Base-by-base conservation (phyloP, 2,329 filamentous ascomycete genomes). In the Neophaeococcomyces aloes region DNA sequence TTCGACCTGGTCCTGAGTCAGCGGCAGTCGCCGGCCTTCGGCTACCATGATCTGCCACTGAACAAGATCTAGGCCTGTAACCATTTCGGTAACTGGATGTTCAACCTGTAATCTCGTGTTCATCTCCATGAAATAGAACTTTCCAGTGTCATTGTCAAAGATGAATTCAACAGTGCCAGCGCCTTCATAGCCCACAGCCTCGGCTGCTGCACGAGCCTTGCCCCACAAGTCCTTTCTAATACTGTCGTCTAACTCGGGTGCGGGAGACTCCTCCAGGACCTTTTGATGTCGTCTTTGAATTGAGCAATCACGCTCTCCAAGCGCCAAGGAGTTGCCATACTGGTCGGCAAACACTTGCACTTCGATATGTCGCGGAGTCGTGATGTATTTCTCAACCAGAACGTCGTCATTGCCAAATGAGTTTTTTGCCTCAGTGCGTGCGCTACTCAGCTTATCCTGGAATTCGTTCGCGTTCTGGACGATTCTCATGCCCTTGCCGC, bases 1-100 rank as follows among this genome's bases (percentile, higher is more conserved):
- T 53, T 82, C 75, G 19, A 85, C 74, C 47, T 82, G 67, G 37
- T 72, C 69, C 56, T 85, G 81, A 0, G 73, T 78, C 13, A 84
- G 63, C 1, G 81, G 81, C 4, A 85, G 67, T 39, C 67, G 69
- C n/a, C 75, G 75, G 14, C 81, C 81, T 56, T 81, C 77, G 36
- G 89, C 85, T 33, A 96, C 83, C 56, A 83, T 69, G 58, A 98
- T 86, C 65, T 98, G 91, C 91, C 91, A 98, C 59, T 89, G 81
- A 3, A 98, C 91, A 29, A 98, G 67, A 57, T 88, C 83, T 38
- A 85, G 73, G 0, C 76, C 79, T 7, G 81, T 85, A 2, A 84
- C 78, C 71, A 83, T 79, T 59, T 88, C 83, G 0, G 81, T 96
- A 15, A 96, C 91, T 0, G 91, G 91, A 57, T 98, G 91, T 66